phyloP scores from a whole-genome alignment of 179 eudicot species.

The Nepenthes alata region DNA sequence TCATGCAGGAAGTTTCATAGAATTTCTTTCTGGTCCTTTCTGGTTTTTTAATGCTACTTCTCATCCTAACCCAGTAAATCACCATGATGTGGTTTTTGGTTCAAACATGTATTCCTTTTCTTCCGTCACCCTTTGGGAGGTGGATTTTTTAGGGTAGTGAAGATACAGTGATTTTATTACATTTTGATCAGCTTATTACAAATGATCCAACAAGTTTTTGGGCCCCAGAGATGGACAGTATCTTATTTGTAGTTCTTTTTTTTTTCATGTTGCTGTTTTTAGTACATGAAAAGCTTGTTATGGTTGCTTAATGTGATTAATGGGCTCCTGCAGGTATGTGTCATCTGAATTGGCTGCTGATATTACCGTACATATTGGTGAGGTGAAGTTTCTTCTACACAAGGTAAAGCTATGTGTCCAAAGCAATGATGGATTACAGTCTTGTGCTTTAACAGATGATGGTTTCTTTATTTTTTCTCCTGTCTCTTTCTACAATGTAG shows the following conservation, averaged over 20 bases:
- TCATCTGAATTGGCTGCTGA: slow-evolving; percentile 66
- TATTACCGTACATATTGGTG: slow-evolving; percentile 43
- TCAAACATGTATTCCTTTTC: too few species aligned
- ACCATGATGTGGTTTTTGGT: too few species aligned
- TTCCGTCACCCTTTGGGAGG: too few species aligned
- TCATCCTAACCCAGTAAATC: too few species aligned
- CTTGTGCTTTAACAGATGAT: background rate
- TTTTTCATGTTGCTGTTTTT: background rate
- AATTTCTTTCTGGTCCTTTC: too few species aligned
- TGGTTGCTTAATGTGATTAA: background rate
- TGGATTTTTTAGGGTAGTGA: too few species aligned
- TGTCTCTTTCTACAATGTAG: too few species aligned
- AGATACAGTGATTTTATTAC: background rate
- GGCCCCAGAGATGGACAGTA: background rate
- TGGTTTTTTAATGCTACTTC: too few species aligned
- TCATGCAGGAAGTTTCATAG: too few species aligned
- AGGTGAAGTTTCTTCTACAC: slow-evolving; percentile 56
- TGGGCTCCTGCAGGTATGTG: slow-evolving; percentile 43
- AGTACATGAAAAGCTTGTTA: background rate
- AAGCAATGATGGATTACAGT: background rate
- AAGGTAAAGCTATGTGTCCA: slow-evolving; percentile 33
- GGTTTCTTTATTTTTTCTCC: too few species aligned
- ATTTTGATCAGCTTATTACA: background rate
- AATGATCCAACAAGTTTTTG: background rate
- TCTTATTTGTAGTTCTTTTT: background rate